A percentile compares a stretch with the other conserved stretches of the same genome.
These are phyloP conservation scores for Fraxinus pennsylvanica DNA, from an alignment of 257 asterid genomes.

Conservation along the genomic window DNA sequence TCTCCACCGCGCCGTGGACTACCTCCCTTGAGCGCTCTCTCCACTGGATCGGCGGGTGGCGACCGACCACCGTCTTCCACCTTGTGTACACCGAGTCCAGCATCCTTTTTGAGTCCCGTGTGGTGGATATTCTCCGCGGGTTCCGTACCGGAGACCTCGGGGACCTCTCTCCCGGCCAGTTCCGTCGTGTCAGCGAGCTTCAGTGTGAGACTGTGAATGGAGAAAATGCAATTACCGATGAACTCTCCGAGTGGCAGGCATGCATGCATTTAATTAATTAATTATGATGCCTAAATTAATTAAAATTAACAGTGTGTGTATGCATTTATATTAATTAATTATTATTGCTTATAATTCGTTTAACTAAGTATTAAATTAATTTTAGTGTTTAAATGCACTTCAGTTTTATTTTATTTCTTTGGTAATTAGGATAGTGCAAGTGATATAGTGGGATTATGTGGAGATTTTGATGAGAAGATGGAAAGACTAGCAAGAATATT, in stretches of 20 bases:
- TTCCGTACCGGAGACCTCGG: slow-evolving; percentile 73
- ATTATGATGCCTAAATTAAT: neutral
- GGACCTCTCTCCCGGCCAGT: slow-evolving; percentile 67
- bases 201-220: slow-evolving; percentile 68
- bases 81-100: slow-evolving; percentile 74
- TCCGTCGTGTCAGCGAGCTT: slow-evolving; percentile 76
- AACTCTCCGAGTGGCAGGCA: slow-evolving; percentile 81
- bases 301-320: no score
- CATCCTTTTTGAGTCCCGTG: slow-evolving; percentile 71
- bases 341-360: neutral
- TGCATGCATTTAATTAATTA: neutral
- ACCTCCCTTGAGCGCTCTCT: slow-evolving; percentile 67
- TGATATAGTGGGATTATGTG: slow-evolving; percentile 38
- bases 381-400: neutral
- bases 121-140: slow-evolving; percentile 65
- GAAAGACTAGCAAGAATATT: slow-evolving; percentile 44
- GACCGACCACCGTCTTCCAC: slow-evolving; percentile 89
- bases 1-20: slow-evolving; percentile 64
- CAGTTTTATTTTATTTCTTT: neutral
- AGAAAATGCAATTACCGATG: slow-evolving; percentile 60
- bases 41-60: slow-evolving; percentile 87
- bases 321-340: no score
- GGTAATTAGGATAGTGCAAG: slow-evolving; percentile 54
- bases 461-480: slow-evolving; percentile 41
- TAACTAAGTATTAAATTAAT: neutral